These are phyloP conservation scores for Dictyostelium capitatum DNA, from an alignment of 78 protist genomes.

Conservation along the genomic window DNA sequence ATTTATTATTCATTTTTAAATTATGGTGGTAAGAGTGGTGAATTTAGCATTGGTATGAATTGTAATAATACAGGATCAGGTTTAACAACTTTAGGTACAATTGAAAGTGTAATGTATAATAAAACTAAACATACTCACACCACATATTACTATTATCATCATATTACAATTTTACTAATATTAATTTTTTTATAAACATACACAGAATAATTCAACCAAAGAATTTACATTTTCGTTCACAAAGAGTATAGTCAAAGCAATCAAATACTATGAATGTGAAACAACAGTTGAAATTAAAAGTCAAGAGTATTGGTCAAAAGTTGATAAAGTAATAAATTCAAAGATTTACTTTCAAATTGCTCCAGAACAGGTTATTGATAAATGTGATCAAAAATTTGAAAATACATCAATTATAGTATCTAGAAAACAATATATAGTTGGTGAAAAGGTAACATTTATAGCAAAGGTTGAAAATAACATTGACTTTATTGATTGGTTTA, in stretches of 20 bases:
- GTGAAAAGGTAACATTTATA: background rate
- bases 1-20: background rate
- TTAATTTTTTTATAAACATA: too few relatives aligned
- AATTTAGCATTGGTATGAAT: background rate
- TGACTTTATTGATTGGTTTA: background rate
- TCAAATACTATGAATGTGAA: background rate
- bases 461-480: background rate
- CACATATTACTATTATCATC: too few relatives aligned
- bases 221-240: background rate
- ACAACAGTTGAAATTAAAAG: background rate
- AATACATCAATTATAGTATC: background rate
- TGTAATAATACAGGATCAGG: background rate
- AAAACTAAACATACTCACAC: too few relatives aligned
- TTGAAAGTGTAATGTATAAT: background rate
- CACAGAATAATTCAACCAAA: background rate
- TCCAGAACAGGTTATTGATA: background rate
- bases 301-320: background rate
- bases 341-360: background rate
- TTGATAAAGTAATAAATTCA: background rate
- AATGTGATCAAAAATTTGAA: background rate
- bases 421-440: background rate
- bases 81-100: background rate
- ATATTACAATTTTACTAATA: background rate
- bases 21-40: background rate
- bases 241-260: background rate